Evolutionary conservation across 768 basidiomycete species (phyloP), one percentile per base, ranked within the genome.

Genomic region (Trametes elegans): DNA sequence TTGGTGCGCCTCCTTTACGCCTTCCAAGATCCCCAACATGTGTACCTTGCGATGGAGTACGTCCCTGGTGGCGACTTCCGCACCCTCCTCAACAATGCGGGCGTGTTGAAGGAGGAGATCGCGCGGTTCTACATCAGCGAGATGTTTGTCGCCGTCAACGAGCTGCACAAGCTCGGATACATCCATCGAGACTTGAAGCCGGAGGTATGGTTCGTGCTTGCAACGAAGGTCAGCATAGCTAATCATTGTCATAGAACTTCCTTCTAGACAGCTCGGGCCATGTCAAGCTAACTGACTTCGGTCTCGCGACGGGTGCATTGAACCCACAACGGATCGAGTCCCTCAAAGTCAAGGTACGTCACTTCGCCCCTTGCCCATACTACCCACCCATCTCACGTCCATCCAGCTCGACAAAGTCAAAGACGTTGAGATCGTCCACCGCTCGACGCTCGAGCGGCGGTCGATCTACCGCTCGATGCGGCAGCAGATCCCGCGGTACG

Each of bases 11-110:
- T 99, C 7, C 75, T 99, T 4, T 99, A 99, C 67, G 97, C 97
- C 2, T 99, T 99, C 73, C 97, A 99, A 71, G 96, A 99, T 66
- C 76, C 83, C 0, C 79, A 88, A 51, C 79, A 90, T 63, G 93
- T 98, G 16, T 98, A 95, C 68, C 87, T 98, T 41, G 96, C 96
- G 1, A 98, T 98, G 96, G 95, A 98, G 77, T 98, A 97, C 68
- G 95, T 98, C 16, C 94, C 95, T 0, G 97, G 97, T 19, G 97
- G 97, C 44, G 97, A 99, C 68, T 99, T 99, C 76, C 83, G 97
- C 16, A 99, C 97, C 0, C 81, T 99, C 34, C 79, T 99, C 34
- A 99, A 98, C 73, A 99, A 98, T 69, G 94, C 95, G 0, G 97
- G 97, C 27, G 93, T 98, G 2, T 79, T 99, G 55, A 96, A 98